phyloP scores from a whole-genome alignment of 2,329 filamentous ascomycete species.

The Talaromyces sp. region DNA sequence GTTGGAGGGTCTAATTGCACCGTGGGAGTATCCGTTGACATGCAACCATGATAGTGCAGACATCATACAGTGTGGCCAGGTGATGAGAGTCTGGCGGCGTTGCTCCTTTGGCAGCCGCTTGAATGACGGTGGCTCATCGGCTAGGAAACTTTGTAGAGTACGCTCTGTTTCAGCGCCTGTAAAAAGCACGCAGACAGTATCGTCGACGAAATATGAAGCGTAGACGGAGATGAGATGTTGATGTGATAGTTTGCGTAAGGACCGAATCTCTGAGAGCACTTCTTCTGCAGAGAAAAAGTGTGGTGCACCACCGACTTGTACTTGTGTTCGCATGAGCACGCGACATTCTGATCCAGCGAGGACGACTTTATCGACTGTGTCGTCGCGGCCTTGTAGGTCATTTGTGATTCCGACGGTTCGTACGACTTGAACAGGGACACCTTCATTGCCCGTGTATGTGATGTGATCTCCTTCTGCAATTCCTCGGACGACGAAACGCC shows the following conservation, averaged over 20 bases:
- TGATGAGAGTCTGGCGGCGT: conserved; percentile 46
- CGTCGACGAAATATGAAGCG: conserved; percentile 48
- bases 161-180: conserved; percentile 43
- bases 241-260: conserved; percentile 43
- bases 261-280: conserved; percentile 43
- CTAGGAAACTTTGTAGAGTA: conserved; percentile 46
- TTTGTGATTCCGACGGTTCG: conserved; percentile 41
- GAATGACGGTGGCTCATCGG: conserved; percentile 46
- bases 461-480: conserved; percentile 60
- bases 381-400: conserved; percentile 35
- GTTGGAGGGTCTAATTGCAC: conserved; percentile 62
- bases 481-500: conserved; percentile 60
- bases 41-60: conserved; percentile 62
- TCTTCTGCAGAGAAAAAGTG: conserved; percentile 44
- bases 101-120: conserved; percentile 45
- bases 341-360: conserved; percentile 40
- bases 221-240: conserved; percentile 49
- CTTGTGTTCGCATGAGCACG: conserved; percentile 41
- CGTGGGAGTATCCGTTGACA: conserved; percentile 57
- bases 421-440: conserved; percentile 60
- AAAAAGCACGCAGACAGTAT: conserved; percentile 48
- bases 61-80: conserved; percentile 54
- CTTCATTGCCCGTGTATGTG: conserved; percentile 61
- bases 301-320: conserved; percentile 40
- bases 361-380: conserved; percentile 43